Conservation (phyloP, 2,329 filamentous ascomycete species). For the Ophiostoma sp. region DNA sequence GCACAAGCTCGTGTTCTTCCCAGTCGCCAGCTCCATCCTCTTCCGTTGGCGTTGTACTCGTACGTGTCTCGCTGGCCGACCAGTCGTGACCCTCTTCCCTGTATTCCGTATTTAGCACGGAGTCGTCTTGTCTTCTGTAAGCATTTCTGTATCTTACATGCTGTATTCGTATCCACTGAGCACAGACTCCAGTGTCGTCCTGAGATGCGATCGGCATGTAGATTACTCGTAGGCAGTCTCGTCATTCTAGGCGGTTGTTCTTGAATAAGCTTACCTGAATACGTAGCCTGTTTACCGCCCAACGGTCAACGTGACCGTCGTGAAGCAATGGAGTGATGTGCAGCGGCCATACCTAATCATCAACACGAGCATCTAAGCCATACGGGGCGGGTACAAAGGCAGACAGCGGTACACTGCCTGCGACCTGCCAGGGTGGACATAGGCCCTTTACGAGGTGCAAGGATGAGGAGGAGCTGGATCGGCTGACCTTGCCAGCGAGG, state of each 20-base stretch:
- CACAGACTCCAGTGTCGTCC: neutral
- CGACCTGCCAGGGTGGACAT: neutral
- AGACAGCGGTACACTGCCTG: neutral
- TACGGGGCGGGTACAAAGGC: neutral
- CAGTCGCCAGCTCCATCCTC: neutral
- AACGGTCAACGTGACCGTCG: neutral
- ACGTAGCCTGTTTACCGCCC: neutral
- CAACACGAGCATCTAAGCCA: slow-evolving; percentile 2
- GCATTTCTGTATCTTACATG: neutral
- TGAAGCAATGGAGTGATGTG: neutral
- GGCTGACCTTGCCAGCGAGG: too few species aligned
- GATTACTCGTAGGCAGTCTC: neutral
- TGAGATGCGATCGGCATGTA: neutral
- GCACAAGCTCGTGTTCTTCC: neutral
- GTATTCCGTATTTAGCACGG: neutral
- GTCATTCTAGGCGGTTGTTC: neutral
- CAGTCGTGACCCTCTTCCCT: neutral
- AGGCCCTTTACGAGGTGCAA: neutral
- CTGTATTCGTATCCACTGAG: neutral
- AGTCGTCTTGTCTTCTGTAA: neutral
- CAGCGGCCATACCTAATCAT: neutral
- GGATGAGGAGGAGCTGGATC: neutral
- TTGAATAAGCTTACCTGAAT: neutral
- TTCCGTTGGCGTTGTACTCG: neutral
- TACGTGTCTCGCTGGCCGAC: neutral